Evolutionary conservation across 73 alveolate genomes (phyloP).

Genomic region (Uronychia setigera): DNA sequence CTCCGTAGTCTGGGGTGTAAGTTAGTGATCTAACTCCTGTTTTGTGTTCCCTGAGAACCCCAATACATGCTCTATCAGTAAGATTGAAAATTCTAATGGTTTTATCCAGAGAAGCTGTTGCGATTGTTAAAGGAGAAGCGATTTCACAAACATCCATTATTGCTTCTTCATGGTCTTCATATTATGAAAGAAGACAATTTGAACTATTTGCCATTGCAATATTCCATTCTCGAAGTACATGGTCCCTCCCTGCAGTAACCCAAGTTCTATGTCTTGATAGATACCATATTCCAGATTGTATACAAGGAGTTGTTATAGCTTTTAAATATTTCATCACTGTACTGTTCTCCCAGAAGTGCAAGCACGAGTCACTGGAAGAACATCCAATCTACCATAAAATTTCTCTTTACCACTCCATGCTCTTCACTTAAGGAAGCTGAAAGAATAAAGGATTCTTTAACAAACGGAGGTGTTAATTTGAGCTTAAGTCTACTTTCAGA

Average conservation of each 20-base stretch:
- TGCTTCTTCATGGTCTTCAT: slow-evolving; percentile 71
- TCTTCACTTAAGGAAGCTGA: slow-evolving; percentile 59
- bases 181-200: slow-evolving; percentile 20
- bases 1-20: slow-evolving; percentile 88
- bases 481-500: slow-evolving; percentile 57
- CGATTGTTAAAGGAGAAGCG: slow-evolving; percentile 73
- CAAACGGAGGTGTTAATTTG: slow-evolving; percentile 43
- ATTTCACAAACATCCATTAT: slow-evolving; percentile 87
- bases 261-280: slow-evolving; percentile 79
- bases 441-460: slow-evolving; percentile 47
- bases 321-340: slow-evolving; percentile 32
- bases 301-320: slow-evolving; percentile 39
- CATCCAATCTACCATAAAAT: slow-evolving; percentile 35
- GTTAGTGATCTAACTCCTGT: slow-evolving; percentile 88
- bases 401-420: slow-evolving; percentile 24
- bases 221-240: slow-evolving; percentile 71
- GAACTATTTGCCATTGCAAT: slow-evolving; percentile 34
- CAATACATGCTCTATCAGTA: slow-evolving; percentile 70
- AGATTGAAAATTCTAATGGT: slow-evolving; percentile 81
- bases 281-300: slow-evolving; percentile 82
- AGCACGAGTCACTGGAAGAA: slow-evolving; percentile 62
- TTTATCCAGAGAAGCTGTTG: slow-evolving; percentile 91
- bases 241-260: slow-evolving; percentile 86
- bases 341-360: slow-evolving; percentile 55
- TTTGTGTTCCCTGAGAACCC: slow-evolving; percentile 76